A percentile compares a stretch with the other conserved stretches of the same genome.
Conservation (phyloP, 352 stramenopile species). For the Globisporangium middletonii region DNA sequence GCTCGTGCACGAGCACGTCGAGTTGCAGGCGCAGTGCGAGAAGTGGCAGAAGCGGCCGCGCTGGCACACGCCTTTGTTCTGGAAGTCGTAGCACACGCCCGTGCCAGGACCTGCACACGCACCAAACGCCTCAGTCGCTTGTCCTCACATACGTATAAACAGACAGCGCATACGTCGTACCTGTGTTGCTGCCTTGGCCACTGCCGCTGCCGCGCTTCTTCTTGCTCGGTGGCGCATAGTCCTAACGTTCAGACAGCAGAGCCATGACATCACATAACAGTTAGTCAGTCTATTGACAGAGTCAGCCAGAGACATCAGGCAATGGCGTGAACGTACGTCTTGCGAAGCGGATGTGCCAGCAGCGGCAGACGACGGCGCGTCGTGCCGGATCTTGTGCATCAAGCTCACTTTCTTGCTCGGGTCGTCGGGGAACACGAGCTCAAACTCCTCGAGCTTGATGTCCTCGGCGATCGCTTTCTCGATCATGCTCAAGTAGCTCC, state of each 20-base stretch:
- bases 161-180: conserved; percentile 1
- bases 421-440: conserved; percentile 70
- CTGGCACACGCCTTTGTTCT: conserved; percentile 85
- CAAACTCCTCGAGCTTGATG: conserved; percentile 79
- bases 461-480: conserved; percentile 74
- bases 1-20: conserved; percentile 74
- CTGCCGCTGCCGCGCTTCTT: conserved; percentile 52
- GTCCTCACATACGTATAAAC: neutral
- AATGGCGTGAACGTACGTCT: conserved; percentile 1
- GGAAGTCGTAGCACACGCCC: conserved; percentile 85
- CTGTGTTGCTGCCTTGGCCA: conserved; percentile 10
- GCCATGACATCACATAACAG: neutral
- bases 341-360: neutral
- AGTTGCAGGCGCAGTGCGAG: conserved; percentile 85
- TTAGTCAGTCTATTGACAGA: neutral
- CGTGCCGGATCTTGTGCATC: conserved; percentile 31
- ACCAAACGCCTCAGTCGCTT: neutral
- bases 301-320: neutral
- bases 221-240: conserved; percentile 47
- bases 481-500: conserved; percentile 42
- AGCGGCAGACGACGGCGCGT: conserved; percentile 7
- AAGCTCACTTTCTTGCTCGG: conserved; percentile 41
- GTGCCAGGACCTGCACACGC: conserved; percentile 36
- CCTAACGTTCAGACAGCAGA: conserved; percentile 18
- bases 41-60: conserved; percentile 83